phyloP scores from a whole-genome alignment of 129 eudicot genomes.

The Heracleum sosnowskyi region DNA sequence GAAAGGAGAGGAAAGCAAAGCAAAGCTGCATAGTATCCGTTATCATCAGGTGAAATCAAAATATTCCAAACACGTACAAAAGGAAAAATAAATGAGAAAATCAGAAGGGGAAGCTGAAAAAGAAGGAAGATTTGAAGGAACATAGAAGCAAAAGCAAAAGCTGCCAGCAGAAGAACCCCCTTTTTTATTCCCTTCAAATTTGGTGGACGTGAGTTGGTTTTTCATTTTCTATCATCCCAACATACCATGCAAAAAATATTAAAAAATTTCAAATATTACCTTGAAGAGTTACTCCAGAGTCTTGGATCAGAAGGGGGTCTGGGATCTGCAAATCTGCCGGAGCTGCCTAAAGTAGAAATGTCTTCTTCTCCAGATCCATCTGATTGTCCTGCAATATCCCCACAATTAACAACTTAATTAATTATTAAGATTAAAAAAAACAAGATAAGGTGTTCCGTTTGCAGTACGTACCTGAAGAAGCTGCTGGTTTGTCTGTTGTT shows the following conservation, averaged over 20 bases:
- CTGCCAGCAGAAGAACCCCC: conserved; percentile 43
- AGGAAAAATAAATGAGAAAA: not conserved
- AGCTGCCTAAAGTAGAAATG: conserved; percentile 50
- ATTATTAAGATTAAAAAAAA: too few relatives aligned
- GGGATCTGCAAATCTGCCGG: conserved; percentile 37
- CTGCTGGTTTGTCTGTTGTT: conserved; percentile 90
- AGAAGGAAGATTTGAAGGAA: conserved; percentile 18
- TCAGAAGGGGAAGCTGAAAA: conserved; percentile 1
- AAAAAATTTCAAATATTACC: too few relatives aligned
- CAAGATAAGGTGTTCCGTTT: too few relatives aligned
- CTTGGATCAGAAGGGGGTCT: conserved; percentile 37
- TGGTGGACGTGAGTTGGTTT: conserved; percentile 53
- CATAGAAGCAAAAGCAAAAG: conserved; percentile 58
- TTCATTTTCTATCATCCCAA: conserved; percentile 19
- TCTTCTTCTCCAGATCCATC: conserved; percentile 92
- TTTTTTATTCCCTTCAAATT: conserved; percentile 37
- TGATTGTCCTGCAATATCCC: conserved; percentile 42
- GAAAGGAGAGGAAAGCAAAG: not conserved
- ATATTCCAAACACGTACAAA: conserved; percentile 3
- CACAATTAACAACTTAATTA: not conserved
- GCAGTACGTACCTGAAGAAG: conserved; percentile 59
- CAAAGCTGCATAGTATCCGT: not conserved
- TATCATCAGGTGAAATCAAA: conserved; percentile 3
- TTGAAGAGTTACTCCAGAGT: conserved; percentile 75
- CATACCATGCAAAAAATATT: conserved; percentile 63